Base-by-base conservation (phyloP, 768 basidiomycete species). In the Serpula lacrymans region DNA sequence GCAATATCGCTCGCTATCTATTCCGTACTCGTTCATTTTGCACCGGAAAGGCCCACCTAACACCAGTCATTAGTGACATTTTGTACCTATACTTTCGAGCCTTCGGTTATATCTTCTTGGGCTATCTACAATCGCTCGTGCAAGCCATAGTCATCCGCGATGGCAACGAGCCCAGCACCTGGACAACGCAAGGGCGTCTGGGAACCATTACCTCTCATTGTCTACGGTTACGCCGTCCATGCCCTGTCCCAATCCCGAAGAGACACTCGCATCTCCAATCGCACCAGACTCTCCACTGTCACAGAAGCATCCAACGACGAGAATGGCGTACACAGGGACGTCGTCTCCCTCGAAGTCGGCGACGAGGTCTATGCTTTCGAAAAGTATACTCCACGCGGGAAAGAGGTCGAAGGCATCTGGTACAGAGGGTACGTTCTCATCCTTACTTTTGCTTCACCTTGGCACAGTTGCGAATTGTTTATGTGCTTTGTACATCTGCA, bases 321-420 rank as follows among this genome's bases (percentile, higher is more conserved):
- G 29, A 72, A 80, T 26, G 68, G 74, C 28, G 72, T 78, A 1
- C 74, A 83, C 65, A 72, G 79, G 39, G 87, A 89, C 47, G 82
- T 89, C 17, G 89, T 91, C 24, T 75, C 84, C 5, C 75, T 98
- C 41, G 93, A 96, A 51, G 86, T 97, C 21, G 95, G 95, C 34
- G 94, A 96, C 62, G 94, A 97, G 58, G 82, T 98, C 24, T 97
- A 97, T 64, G 92, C 93, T 13, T 97, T 97, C 55, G 95, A 98
- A 68, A 84, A 84, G 57, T 94, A 92, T 60, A 82, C 74, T 0
- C 83, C 85, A 9, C 70, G 70, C 37, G 74, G 69, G 42, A 87
- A 84, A 55, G 87, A 88, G 39, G 78, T 77, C 10, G 86, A 88
- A 41, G 84, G 83, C 14, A 63, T 81, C 12, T 98, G 95, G 95